A percentile compares a stretch with the other conserved stretches of the same genome.
These are phyloP conservation scores for Diversispora epigaea DNA, from an alignment of 192 early-diverging fungal genomes.

Conservation along the genomic window DNA sequence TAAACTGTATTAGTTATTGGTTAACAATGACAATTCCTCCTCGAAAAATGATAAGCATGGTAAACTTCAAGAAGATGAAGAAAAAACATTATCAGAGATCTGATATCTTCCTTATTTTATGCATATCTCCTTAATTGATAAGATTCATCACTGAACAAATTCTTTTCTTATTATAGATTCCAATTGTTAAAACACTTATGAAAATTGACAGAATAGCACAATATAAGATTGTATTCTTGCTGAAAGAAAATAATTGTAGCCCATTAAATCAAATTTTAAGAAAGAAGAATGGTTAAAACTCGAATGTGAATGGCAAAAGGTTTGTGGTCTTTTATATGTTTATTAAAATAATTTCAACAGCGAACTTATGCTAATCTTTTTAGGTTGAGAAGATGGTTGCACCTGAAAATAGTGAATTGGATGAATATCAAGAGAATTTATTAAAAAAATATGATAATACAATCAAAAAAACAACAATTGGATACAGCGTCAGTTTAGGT, in stretches of 20 bases:
- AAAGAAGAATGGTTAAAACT: neutral
- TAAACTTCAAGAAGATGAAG: neutral
- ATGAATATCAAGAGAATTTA: neutral
- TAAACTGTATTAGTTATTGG: slow-evolving; percentile 9
- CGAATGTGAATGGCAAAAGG: neutral
- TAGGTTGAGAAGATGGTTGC: neutral
- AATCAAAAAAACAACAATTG: slow-evolving; percentile 5
- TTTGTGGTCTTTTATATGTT: slow-evolving; percentile 8
- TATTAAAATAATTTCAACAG: slow-evolving; percentile 14
- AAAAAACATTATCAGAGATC: neutral
- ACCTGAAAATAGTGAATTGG: neutral
- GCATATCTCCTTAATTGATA: slow-evolving; percentile 7
- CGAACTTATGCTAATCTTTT: neutral
- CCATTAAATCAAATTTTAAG: slow-evolving; percentile 8
- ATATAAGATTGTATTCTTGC: neutral
- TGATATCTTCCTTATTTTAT: slow-evolving; percentile 11
- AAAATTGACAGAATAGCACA: neutral
- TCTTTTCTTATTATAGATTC: slow-evolving; percentile 12
- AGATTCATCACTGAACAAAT: neutral
- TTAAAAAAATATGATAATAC: slow-evolving; percentile 18
- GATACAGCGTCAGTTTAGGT: slow-evolving; percentile 2
- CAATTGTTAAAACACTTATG: neutral
- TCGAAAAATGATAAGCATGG: neutral
- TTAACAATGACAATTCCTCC: neutral
- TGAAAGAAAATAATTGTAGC: neutral